Percentiles rank a stretch among this genome's conserved stretches.
Evolutionary conservation across 345 rosid genomes (phyloP).

Genomic region (Turritis glabra): DNA sequence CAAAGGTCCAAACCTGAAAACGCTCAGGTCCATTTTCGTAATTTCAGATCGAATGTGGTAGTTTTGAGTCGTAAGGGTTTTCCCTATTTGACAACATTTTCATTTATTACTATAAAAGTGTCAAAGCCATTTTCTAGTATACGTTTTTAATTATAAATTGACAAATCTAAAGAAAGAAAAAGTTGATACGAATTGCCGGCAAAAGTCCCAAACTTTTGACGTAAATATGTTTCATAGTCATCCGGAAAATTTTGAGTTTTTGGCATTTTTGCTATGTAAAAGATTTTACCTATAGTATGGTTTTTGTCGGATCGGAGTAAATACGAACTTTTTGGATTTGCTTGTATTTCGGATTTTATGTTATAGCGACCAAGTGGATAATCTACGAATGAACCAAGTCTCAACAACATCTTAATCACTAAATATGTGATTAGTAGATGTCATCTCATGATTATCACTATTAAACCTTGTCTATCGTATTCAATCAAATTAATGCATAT

Average conservation of each 20-base stretch:
- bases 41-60: conserved; percentile 8
- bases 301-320: conserved; percentile 1
- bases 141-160: background rate
- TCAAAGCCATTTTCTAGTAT: background rate
- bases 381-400: conserved; percentile 3
- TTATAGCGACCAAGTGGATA: background rate
- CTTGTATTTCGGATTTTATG: background rate
- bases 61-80: conserved; percentile 26
- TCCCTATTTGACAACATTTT: background rate
- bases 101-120: conserved; percentile 1
- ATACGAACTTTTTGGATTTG: background rate
- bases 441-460: background rate
- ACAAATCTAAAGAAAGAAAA: conserved; percentile 4
- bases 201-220: conserved; percentile 36
- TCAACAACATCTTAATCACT: background rate
- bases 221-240: conserved; percentile 35
- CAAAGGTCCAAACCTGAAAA: conserved; percentile 35
- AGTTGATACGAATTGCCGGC: conserved; percentile 21
- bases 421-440: background rate
- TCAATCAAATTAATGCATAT: background rate
- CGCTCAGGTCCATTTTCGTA: conserved; percentile 23
- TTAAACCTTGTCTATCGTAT: background rate
- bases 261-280: background rate
- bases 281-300: background rate
- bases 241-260: conserved; percentile 7